Base-by-base conservation (phyloP, 2,329 filamentous ascomycete species). In the Calonectria naviculata region DNA sequence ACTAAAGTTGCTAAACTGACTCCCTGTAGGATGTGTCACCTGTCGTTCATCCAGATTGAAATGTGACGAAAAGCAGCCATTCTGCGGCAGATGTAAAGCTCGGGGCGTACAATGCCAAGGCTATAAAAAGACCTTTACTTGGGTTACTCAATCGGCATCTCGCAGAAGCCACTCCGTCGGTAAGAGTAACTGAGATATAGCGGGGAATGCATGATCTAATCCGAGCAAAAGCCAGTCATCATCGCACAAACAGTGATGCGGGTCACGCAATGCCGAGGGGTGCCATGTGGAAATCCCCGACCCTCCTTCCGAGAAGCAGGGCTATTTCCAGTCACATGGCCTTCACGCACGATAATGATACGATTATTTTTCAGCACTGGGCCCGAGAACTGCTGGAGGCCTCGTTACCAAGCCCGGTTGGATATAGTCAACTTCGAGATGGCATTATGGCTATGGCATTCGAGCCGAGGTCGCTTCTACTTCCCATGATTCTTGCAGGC, bases 31-130 rank as follows among this genome's bases (percentile, higher is more conserved):
- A 15, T 61, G 56, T 31, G 19, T 31, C n/a, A 61, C 56, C 9
- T 61, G 56, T 19, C 56, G 56, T 12, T 61, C 56, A 13, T 61
- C 36, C n/a, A 44, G 56, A 15, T 28, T 61, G 15, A 61, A 61
- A 31, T 61, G 56, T 5, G 56, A 61, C 28, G 67, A 69, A 62
- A 46, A 47, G 36, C 49, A 64, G 2, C 67, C 67, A 13, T 69
- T 26, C 34, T 69, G 67, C 19, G 49, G 41, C 19, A 69, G 26
- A 28, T 69, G 67, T 58, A 47, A 61, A 12, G 47, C 29, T 26
- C 60, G 67, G 31, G 67, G 67, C 29, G 5, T 69, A 12, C 21
- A 65, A 36, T 69, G 67, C 60, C 60, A 69, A 65, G 67, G 67
- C 10, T 69, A 65, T 28, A 21, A 60, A 46, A 49, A 69, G 26